These are phyloP conservation scores for Syzygium jambos DNA, from an alignment of 345 rosid species.

Conservation along the genomic window DNA sequence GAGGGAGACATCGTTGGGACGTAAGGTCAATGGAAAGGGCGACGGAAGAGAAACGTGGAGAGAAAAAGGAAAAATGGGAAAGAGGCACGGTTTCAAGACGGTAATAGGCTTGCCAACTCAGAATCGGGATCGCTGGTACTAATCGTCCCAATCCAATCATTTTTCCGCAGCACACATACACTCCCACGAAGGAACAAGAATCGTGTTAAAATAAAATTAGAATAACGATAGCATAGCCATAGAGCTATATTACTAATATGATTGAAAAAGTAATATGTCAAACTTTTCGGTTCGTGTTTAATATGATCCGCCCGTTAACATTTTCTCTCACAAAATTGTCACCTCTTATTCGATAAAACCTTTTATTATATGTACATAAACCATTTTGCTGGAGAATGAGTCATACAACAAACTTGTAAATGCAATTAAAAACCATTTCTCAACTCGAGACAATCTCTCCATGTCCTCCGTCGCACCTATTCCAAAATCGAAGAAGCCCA, in stretches of 20 bases:
- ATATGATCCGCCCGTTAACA: not conserved
- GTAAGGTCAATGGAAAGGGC: not conserved
- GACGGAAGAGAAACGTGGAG: not conserved
- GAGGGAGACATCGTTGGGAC: not conserved
- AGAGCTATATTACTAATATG: not conserved
- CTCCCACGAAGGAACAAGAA: not conserved
- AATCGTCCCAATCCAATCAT: not conserved
- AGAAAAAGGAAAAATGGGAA: not conserved
- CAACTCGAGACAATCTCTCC: not conserved
- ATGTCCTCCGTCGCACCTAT: not conserved
- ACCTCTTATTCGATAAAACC: not conserved
- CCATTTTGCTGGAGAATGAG: not conserved
- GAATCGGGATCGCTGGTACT: not conserved
- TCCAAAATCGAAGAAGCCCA: not conserved
- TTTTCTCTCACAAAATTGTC: not conserved
- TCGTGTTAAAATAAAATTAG: not conserved
- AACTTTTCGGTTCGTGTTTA: not conserved
- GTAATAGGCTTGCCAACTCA: not conserved
- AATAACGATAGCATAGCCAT: not conserved
- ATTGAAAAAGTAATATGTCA: not conserved
- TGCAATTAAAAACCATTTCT: not conserved
- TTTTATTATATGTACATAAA: not conserved
- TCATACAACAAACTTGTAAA: not conserved
- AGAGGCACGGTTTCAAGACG: not conserved
- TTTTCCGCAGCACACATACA: not conserved